Percentiles rank a stretch among this genome's conserved stretches.
Evolutionary conservation across 2,329 filamentous ascomycete genomes (phyloP).

Genomic region (Fusarium scirpi): DNA sequence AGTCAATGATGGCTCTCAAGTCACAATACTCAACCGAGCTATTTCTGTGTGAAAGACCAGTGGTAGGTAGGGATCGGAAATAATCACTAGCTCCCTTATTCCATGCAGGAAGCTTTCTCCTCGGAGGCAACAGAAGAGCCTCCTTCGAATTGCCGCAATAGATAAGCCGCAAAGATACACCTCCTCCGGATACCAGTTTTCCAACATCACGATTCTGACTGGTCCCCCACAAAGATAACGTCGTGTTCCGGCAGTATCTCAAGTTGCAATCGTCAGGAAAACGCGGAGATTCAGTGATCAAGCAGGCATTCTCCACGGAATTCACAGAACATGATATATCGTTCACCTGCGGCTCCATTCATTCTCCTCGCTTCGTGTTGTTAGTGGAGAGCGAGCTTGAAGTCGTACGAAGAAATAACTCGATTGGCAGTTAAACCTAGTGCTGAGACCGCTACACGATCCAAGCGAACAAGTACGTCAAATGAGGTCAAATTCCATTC

Average conservation of each 20-base stretch:
- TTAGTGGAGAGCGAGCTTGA: constrained; percentile 3
- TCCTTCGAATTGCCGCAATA: constrained; percentile 23
- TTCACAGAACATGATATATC: neutral
- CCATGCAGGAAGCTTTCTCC: constrained; percentile 30
- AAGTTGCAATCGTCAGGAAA: neutral
- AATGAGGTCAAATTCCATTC: neutral
- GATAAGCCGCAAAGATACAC: constrained; percentile 35
- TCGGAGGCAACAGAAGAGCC: constrained; percentile 22
- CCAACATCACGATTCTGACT: constrained; percentile 25
- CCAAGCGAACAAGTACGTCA: neutral
- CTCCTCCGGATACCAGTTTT: constrained; percentile 8
- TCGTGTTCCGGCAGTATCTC: neutral
- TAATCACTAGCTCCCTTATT: constrained; percentile 20
- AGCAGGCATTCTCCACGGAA: constrained; percentile 17
- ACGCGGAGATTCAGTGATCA: constrained; percentile 9
- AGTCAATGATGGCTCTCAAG: neutral
- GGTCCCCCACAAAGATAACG: constrained; percentile 35
- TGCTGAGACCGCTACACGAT: neutral
- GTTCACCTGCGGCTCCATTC: neutral
- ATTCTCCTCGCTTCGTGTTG: neutral
- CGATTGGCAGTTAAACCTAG: constrained; percentile 16
- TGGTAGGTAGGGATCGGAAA: constrained; percentile 8
- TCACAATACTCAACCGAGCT: constrained; percentile 8
- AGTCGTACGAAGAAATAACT: constrained; percentile 19
- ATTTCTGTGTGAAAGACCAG: constrained; percentile 6